Conservation (phyloP, 2,329 filamentous ascomycete genomes). For the Lachnellula willkommii region DNA sequence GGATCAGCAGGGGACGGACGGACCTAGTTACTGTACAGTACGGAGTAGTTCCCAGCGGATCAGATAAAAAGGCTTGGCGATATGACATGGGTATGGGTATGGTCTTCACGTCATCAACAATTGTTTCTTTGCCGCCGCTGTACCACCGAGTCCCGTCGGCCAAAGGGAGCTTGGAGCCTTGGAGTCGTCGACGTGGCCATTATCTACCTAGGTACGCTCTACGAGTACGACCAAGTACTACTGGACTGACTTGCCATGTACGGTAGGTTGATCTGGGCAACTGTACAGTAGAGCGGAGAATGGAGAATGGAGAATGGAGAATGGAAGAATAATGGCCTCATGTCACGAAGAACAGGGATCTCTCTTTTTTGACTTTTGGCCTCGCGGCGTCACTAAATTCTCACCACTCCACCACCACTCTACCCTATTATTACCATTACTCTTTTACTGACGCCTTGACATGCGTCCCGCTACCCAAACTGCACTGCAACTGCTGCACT, state of each 20-base stretch:
- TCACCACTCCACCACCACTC: too few relatives aligned
- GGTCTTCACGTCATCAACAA: background rate
- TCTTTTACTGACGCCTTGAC: too few relatives aligned
- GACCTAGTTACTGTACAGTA: background rate
- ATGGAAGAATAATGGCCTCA: background rate
- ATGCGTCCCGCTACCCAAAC: too few relatives aligned
- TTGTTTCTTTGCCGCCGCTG: too few relatives aligned
- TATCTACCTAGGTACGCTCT: too few relatives aligned
- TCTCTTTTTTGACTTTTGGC: too few relatives aligned
- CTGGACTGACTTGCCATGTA: too few relatives aligned
- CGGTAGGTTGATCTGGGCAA: background rate
- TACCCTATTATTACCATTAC: too few relatives aligned
- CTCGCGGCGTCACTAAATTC: too few relatives aligned
- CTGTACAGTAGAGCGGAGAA: background rate
- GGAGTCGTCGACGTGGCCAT: too few relatives aligned
- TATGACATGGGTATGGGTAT: background rate
- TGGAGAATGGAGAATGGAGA: background rate
- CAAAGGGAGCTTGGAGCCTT: background rate
- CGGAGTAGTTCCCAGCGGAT: constrained; percentile 7
- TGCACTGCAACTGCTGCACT: background rate
- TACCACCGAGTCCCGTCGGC: background rate
- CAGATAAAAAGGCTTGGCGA: constrained; percentile 22
- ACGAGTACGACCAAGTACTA: too few relatives aligned
- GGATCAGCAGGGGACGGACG: background rate
- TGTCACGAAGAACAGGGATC: background rate